Conservation (phyloP, 805 yeast species). For the Metschnikowia cubensis region DNA sequence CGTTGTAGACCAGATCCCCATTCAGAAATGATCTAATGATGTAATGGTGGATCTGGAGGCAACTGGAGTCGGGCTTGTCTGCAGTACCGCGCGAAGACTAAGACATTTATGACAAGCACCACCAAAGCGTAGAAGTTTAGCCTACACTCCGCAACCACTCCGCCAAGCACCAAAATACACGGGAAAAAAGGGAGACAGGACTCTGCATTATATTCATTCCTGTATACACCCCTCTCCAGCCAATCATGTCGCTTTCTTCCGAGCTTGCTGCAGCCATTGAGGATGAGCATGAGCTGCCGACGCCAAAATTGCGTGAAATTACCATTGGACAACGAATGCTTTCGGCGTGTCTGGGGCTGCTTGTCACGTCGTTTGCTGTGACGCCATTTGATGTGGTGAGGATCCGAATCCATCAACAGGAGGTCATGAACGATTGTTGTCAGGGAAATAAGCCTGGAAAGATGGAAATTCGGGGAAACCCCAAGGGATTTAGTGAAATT, state of each 20-base stretch:
- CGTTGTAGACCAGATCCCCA: too few species aligned
- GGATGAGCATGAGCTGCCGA: constrained; percentile 20
- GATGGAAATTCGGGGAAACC: neutral
- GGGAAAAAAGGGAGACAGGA: too few species aligned
- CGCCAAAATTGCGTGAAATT: constrained; percentile 26
- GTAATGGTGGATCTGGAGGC: too few species aligned
- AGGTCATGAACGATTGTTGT: constrained; percentile 36
- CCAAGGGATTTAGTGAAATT: neutral
- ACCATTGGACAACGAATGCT: constrained; percentile 62
- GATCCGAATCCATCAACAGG: constrained; percentile 75
- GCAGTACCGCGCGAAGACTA: too few species aligned
- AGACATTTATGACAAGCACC: too few species aligned
- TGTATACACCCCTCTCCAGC: neutral
- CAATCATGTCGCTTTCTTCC: constrained; percentile 35
- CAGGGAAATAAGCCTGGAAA: too few species aligned
- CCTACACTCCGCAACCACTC: too few species aligned
- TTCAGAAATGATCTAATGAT: too few species aligned
- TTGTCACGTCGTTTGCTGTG: constrained; percentile 66
- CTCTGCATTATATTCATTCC: neutral
- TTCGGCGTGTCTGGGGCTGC: constrained; percentile 74
- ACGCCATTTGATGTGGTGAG: constrained; percentile 83
- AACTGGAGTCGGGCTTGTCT: too few species aligned
- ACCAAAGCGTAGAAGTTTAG: too few species aligned
- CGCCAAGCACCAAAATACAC: too few species aligned
- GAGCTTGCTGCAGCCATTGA: constrained; percentile 40